Evolutionary conservation across 345 rosid species (phyloP).

Genomic region (Theobroma cacao): DNA sequence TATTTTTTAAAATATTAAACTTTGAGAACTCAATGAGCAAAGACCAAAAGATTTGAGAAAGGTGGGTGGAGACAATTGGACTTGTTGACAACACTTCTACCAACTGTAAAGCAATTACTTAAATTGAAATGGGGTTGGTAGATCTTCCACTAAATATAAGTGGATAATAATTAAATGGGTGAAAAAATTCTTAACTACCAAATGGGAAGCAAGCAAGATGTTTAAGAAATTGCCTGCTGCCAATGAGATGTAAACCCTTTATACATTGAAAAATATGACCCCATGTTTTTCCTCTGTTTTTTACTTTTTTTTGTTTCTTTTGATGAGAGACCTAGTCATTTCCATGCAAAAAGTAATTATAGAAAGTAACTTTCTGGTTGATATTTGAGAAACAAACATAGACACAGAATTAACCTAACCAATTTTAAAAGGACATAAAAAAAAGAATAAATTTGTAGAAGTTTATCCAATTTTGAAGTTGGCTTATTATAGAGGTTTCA

Average conservation of each 20-base stretch:
- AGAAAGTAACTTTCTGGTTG: background rate
- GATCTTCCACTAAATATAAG: background rate
- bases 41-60: background rate
- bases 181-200: background rate
- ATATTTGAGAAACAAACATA: background rate
- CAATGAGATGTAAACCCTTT: background rate
- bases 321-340: background rate
- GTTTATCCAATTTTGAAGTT: background rate
- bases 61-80: background rate
- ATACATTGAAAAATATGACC: background rate
- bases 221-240: background rate
- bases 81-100: background rate
- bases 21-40: background rate
- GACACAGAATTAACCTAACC: background rate
- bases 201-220: background rate
- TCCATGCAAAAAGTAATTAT: background rate
- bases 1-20: background rate
- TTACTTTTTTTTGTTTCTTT: background rate
- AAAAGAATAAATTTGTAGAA: background rate
- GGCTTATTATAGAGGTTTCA: background rate
- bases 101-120: background rate
- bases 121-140: slow-evolving; percentile 6
- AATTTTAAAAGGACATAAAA: background rate
- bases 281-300: background rate
- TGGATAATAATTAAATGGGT: background rate